Evolutionary conservation across 768 basidiomycete species (phyloP).

Genomic region (Mycena haematopus): DNA sequence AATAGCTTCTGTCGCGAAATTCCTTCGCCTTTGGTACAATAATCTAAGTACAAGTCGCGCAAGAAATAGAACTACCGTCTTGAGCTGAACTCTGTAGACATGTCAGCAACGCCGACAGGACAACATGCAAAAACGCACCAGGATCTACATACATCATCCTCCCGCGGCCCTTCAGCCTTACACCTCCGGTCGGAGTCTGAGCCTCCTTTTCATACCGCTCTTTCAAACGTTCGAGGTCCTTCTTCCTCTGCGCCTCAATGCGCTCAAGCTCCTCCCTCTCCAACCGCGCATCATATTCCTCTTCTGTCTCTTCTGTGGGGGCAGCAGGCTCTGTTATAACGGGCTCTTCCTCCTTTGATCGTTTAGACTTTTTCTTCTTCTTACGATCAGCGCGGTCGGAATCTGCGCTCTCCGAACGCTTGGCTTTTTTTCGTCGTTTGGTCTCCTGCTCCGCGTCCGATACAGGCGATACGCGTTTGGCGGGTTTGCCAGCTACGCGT

Average conservation of each 20-base stretch:
- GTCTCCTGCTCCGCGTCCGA: constrained; percentile 16
- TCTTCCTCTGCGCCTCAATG: constrained; percentile 50
- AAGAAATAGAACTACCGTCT: constrained; percentile 5
- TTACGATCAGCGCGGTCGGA: constrained; percentile 29
- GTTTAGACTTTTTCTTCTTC: constrained; percentile 32
- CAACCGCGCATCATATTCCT: constrained; percentile 73
- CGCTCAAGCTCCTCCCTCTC: constrained; percentile 73
- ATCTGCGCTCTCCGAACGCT: constrained; percentile 37
- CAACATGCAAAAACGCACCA: constrained; percentile 38
- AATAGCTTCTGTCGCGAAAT: not conserved
- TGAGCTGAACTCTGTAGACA: constrained; percentile 18
- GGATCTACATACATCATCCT: constrained; percentile 74
- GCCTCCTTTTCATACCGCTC: constrained; percentile 42
- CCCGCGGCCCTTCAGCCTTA: constrained; percentile 77
- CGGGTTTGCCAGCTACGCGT: constrained; percentile 23
- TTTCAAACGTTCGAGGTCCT: constrained; percentile 57
- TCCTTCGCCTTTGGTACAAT: no score
- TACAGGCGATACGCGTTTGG: constrained; percentile 19
- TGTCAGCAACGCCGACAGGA: not conserved
- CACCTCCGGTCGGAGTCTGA: constrained; percentile 46
- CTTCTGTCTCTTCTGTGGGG: constrained; percentile 61
- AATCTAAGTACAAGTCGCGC: no score
- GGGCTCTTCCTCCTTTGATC: constrained; percentile 20
- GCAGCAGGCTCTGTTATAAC: constrained; percentile 27
- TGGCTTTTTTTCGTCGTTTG: constrained; percentile 16